These are phyloP conservation scores for Sporobolus alterniflorus DNA, from an alignment of 202 grass and related monocot genomes.

Conservation along the genomic window DNA sequence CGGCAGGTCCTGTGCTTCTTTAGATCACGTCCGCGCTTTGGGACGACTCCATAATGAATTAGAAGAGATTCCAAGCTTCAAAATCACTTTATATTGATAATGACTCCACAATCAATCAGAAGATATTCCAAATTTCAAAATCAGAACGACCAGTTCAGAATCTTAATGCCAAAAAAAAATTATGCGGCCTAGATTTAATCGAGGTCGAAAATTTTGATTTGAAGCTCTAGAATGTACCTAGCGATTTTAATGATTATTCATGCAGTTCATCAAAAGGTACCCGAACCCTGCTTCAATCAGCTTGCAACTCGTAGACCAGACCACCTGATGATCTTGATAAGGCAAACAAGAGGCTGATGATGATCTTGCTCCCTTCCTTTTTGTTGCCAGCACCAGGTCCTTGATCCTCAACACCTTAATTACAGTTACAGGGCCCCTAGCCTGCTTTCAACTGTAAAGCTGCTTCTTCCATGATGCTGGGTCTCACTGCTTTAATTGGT, in stretches of 20 bases:
- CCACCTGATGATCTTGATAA: slow-evolving; percentile 9
- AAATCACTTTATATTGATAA: not conserved
- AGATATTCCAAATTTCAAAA: no score
- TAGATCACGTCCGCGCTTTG: slow-evolving; percentile 21
- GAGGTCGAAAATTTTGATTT: not conserved
- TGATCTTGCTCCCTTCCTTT: slow-evolving; percentile 11
- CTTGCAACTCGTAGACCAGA: slow-evolving; percentile 22
- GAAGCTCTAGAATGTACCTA: not conserved
- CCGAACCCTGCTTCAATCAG: not conserved
- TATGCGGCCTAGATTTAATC: no score
- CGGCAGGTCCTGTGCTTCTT: not conserved
- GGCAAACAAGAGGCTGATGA: not conserved
- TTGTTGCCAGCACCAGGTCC: slow-evolving; percentile 15
- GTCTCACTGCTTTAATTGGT: slow-evolving; percentile 28
- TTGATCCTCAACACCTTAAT: slow-evolving; percentile 8
- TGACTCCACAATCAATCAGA: no score
- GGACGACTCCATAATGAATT: no score
- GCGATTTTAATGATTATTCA: no score
- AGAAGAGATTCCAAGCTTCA: no score
- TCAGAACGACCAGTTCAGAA: no score
- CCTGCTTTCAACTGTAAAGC: slow-evolving; percentile 49
- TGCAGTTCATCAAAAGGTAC: no score
- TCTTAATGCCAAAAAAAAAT: no score
- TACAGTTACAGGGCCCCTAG: slow-evolving; percentile 10
- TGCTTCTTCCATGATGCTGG: slow-evolving; percentile 18